Evolutionary conservation across 2,329 filamentous ascomycete genomes (phyloP).

Genomic region (Arthroderma sp.): DNA sequence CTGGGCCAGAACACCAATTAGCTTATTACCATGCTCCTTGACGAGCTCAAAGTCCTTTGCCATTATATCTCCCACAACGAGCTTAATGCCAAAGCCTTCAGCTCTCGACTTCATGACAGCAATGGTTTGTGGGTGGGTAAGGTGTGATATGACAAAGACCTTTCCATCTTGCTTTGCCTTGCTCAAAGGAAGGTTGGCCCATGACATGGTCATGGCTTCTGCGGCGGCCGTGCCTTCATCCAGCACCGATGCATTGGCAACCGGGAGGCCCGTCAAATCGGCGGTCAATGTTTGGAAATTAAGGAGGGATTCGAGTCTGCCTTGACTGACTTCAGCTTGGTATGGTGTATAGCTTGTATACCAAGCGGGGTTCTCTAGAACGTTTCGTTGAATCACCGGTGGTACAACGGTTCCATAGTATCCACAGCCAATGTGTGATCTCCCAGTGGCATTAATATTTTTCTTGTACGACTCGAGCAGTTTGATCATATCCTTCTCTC

Average conservation of each 20-base stretch:
- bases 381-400: constrained; percentile 80
- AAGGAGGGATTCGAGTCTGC: constrained; percentile 75
- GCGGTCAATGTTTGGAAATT: constrained; percentile 93
- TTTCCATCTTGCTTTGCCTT: constrained; percentile 63
- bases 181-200: constrained; percentile 58
- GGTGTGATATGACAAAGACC: constrained; percentile 69
- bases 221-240: constrained; percentile 88
- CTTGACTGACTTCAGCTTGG: constrained; percentile 94
- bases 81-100: constrained; percentile 76
- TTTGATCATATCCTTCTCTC: constrained; percentile 32
- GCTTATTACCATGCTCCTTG: constrained; percentile 60
- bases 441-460: constrained; percentile 49
- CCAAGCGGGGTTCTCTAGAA: constrained; percentile 88
- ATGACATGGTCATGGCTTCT: constrained; percentile 87
- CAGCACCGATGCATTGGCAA: constrained; percentile 80
- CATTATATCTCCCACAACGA: constrained; percentile 60
- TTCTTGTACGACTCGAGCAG: constrained; percentile 28
- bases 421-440: constrained; percentile 65
- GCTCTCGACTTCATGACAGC: constrained; percentile 73
- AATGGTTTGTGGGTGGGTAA: constrained; percentile 74
- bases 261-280: constrained; percentile 73
- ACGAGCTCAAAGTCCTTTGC: constrained; percentile 51
- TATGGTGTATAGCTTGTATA: constrained; percentile 98
- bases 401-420: constrained; percentile 82
- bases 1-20: constrained; percentile 85